Evolutionary conservation across 2,329 filamentous ascomycete species (phyloP).

Genomic region (Microdochium paspali): DNA sequence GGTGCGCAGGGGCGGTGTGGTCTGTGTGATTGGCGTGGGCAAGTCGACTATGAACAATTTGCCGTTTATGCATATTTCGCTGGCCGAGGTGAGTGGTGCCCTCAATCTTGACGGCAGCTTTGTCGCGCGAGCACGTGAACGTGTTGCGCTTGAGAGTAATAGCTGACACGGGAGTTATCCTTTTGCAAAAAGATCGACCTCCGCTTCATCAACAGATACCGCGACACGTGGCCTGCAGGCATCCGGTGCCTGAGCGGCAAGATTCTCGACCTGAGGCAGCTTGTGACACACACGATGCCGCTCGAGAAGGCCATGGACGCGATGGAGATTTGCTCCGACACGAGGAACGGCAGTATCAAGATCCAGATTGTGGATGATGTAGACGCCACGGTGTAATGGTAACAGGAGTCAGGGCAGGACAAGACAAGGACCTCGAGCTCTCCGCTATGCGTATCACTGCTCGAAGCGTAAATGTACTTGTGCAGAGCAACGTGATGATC

Average conservation of each 20-base stretch:
- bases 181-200: conserved; percentile 44
- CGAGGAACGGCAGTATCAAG: conserved; percentile 46
- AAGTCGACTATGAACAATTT: conserved; percentile 53
- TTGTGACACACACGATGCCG: conserved; percentile 55
- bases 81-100: conserved; percentile 39
- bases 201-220: conserved; percentile 62
- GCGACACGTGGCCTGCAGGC: conserved; percentile 59
- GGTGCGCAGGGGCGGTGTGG: conserved; percentile 45
- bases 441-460: too few species aligned
- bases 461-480: too few species aligned
- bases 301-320: conserved; percentile 53
- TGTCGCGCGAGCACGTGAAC: too few species aligned
- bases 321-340: conserved; percentile 40
- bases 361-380: conserved; percentile 47
- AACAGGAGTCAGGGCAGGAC: not conserved
- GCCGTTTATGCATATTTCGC: conserved; percentile 56
- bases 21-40: conserved; percentile 58
- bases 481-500: too few species aligned
- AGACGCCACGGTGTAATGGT: conserved; percentile 9
- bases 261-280: conserved; percentile 49
- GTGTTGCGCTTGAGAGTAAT: not conserved
- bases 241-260: conserved; percentile 51
- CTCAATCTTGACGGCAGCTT: too few species aligned
- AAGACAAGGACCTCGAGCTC: too few species aligned
- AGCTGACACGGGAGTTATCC: not conserved